Evolutionary conservation across 148 eudicot species (phyloP), one percentile per base, ranked within the genome.

Genomic region (Spergularia bocconei): DNA sequence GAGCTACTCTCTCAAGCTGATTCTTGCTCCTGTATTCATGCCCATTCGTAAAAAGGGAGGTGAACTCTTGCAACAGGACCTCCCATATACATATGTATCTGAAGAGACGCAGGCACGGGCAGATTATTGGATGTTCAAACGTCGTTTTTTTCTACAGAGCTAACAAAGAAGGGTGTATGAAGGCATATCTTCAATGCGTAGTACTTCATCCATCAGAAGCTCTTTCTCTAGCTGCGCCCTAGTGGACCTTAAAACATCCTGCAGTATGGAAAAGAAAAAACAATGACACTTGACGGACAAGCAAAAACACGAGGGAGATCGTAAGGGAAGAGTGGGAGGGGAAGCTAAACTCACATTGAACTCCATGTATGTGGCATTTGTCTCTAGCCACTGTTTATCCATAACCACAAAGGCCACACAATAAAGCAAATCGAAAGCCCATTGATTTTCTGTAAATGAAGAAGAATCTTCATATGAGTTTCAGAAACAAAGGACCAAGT

Each of bases 351-450:
- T 87, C 76, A 92, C 98, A 67, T 92, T 92, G 82, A 92, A 92
- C 64, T 90, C 91, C 98, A 92, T 90, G 84, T 90, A 92, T 6
- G 89, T 79, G 58, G 96, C 98, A 77, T 85, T 87, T 72, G 76
- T 89, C 62, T 90, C 93, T 41, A 90, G 85, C 96, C 93, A 92
- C 48, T 85, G 85, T 66, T 90, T 89, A 88, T 90, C 98, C 98
- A 92, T 88, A 13, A 90, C 79, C 82, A 85, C 79, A 71, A 92
- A 92, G 47, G 96, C 96, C 57, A 92, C 91, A 59, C 96, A 89
- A 54, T 90, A 92, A 10, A 92, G 93, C 78, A 90, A 81, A 77
- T 92, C 98, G 65, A 92, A 92, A 3, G 93, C 89, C 98, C 93
- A 90, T 80, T 92, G 91, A 56, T 92, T 86, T 79, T 86, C 98